phyloP scores from a whole-genome alignment of 257 asterid genomes.

The Knoxia roxburghii region DNA sequence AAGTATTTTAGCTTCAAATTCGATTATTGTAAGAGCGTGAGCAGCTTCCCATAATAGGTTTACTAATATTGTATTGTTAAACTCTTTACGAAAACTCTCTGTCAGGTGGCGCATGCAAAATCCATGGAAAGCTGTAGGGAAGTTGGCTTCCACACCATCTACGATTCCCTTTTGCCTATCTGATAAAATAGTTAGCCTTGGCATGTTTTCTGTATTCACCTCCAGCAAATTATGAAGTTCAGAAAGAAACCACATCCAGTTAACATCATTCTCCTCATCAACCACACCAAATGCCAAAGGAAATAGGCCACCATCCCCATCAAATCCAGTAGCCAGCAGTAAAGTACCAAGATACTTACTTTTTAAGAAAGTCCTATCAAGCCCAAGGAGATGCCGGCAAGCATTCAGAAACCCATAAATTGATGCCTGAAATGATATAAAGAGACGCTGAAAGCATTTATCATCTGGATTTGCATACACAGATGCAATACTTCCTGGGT shows the following conservation, averaged over 20 bases:
- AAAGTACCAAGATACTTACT: constrained; percentile 85
- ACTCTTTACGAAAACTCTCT: constrained; percentile 83
- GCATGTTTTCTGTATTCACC: constrained; percentile 89
- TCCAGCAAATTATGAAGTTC: constrained; percentile 88
- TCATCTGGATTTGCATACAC: constrained; percentile 65
- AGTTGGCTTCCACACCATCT: constrained; percentile 81
- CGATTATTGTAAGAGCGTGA: constrained; percentile 66
- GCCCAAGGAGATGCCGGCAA: constrained; percentile 92
- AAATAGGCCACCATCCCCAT: constrained; percentile 86
- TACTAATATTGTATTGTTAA: constrained; percentile 78
- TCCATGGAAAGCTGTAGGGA: constrained; percentile 93
- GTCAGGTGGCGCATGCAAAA: constrained; percentile 91
- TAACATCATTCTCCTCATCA: constrained; percentile 83
- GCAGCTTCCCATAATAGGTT: constrained; percentile 91
- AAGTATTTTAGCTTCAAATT: constrained; percentile 62
- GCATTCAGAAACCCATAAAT: constrained; percentile 83
- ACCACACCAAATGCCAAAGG: constrained; percentile 96
- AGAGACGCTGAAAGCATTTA: constrained; percentile 81
- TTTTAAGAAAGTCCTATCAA: constrained; percentile 76
- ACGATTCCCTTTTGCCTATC: constrained; percentile 81
- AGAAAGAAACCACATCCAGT: constrained; percentile 98
- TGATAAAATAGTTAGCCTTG: constrained; percentile 84
- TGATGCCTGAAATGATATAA: constrained; percentile 85
- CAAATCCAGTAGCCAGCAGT: constrained; percentile 89
- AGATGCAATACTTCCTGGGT: constrained; percentile 85